These are phyloP conservation scores for Pyrus hybrid DNA, from an alignment of 331 rosid species.

Conservation along the genomic window DNA sequence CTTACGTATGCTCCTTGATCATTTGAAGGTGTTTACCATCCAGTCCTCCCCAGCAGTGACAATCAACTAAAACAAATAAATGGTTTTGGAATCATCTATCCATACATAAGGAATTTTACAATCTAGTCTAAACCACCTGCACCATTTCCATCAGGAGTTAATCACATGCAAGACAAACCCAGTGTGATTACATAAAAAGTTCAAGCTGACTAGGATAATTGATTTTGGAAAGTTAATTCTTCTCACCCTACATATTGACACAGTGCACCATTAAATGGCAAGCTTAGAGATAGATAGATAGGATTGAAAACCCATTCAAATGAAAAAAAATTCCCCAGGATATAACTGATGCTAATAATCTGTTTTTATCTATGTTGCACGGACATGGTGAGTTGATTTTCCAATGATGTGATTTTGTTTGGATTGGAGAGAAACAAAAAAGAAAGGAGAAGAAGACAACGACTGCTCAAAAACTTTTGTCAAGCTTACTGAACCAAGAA, in stretches of 20 bases:
- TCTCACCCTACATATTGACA: not conserved
- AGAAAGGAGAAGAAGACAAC: not conserved
- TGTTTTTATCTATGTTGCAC: not conserved
- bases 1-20: constrained; percentile 84
- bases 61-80: constrained; percentile 42
- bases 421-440: not conserved
- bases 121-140: not conserved
- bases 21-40: constrained; percentile 69
- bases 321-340: not conserved
- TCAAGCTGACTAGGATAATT: not conserved
- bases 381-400: not conserved
- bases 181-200: not conserved
- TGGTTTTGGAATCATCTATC: not conserved
- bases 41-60: constrained; percentile 79
- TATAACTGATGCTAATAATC: not conserved
- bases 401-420: not conserved
- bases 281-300: not conserved
- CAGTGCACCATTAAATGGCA: not conserved
- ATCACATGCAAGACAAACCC: not conserved
- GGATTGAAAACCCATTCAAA: not conserved
- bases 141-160: not conserved
- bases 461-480: not conserved
- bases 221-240: not conserved
- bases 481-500: constrained; percentile 59
- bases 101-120: not conserved